A percentile compares a stretch with the other conserved stretches of the same genome.
These are phyloP conservation scores for Austroboletus novae-zelandiae DNA, from an alignment of 1,284 basidiomycete genomes.

Conservation along the genomic window DNA sequence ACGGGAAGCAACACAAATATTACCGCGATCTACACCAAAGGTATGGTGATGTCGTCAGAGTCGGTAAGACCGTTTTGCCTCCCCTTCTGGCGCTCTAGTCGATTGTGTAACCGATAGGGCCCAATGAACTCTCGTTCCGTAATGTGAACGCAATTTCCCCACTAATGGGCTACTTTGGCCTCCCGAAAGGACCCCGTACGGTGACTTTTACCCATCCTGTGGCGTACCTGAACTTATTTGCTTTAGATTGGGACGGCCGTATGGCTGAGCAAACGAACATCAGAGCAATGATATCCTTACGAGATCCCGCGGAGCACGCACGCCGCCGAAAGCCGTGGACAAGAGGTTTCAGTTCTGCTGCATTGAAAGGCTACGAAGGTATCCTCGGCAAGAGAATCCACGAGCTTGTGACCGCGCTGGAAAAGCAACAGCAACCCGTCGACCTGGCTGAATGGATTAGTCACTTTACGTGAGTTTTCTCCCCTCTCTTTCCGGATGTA, in stretches of 20 bases:
- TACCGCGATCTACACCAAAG: conserved; percentile 29
- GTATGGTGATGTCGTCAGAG: conserved; percentile 38
- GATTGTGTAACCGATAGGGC: conserved; percentile 36
- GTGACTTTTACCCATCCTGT: conserved; percentile 6
- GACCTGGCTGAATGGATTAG: conserved; percentile 47
- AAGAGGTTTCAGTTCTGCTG: conserved; percentile 45
- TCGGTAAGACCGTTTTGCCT: conserved; percentile 24
- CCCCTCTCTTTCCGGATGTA: conserved; percentile 9
- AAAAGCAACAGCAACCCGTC: conserved; percentile 31
- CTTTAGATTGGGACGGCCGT: conserved; percentile 35
- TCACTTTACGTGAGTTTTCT: conserved; percentile 48
- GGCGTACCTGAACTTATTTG: conserved; percentile 7
- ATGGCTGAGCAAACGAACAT: conserved; percentile 27
- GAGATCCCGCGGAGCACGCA: conserved; percentile 40
- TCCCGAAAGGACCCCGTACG: conserved; percentile 54
- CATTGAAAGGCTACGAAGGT: conserved; percentile 51
- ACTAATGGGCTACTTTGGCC: conserved; percentile 45
- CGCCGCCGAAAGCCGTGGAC: conserved; percentile 53
- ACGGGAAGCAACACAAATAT: conserved; percentile 36
- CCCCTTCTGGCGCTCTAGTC: neutral
- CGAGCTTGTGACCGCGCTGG: conserved; percentile 41
- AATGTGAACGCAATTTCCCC: conserved; percentile 41
- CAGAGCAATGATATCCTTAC: conserved; percentile 32
- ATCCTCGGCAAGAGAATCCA: conserved; percentile 39
- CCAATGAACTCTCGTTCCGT: conserved; percentile 53